phyloP scores from a whole-genome alignment of 2,329 filamentous ascomycete genomes.

The Colletotrichum sp. region DNA sequence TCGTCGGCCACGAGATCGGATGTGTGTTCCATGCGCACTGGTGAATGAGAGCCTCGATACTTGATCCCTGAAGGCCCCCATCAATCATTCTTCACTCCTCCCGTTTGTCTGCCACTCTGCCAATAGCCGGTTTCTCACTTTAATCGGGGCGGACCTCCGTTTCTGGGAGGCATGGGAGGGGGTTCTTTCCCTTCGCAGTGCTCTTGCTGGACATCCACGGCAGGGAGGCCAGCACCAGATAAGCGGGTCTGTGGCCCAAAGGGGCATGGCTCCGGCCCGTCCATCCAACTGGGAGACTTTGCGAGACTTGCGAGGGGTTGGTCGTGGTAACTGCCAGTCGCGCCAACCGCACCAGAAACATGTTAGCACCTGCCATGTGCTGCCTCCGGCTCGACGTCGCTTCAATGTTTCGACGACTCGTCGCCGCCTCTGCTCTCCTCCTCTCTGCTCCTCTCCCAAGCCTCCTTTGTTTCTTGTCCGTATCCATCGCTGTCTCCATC shows the following conservation, averaged over 20 bases:
- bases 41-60: background rate
- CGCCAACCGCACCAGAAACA: background rate
- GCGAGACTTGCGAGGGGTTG: conserved; percentile 10
- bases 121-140: background rate
- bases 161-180: background rate
- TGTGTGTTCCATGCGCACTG: background rate
- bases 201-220: background rate
- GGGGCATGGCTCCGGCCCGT: background rate
- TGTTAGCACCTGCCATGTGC: background rate
- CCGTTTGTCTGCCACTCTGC: background rate
- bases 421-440: background rate
- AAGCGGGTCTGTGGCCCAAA: background rate
- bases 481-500: background rate
- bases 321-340: conserved; percentile 4
- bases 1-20: background rate
- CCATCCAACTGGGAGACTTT: conserved; percentile 9
- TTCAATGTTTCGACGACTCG: background rate
- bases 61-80: conserved; percentile 7
- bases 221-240: background rate
- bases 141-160: background rate
- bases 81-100: background rate
- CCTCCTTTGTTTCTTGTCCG: conserved; percentile 10
- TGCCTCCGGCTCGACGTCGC: background rate
- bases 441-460: background rate
- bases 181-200: background rate